A percentile compares a stretch with the other conserved stretches of the same genome.
These are phyloP conservation scores for Cladophialophora immunda DNA, from an alignment of 2,329 filamentous ascomycete species.

Conservation along the genomic window DNA sequence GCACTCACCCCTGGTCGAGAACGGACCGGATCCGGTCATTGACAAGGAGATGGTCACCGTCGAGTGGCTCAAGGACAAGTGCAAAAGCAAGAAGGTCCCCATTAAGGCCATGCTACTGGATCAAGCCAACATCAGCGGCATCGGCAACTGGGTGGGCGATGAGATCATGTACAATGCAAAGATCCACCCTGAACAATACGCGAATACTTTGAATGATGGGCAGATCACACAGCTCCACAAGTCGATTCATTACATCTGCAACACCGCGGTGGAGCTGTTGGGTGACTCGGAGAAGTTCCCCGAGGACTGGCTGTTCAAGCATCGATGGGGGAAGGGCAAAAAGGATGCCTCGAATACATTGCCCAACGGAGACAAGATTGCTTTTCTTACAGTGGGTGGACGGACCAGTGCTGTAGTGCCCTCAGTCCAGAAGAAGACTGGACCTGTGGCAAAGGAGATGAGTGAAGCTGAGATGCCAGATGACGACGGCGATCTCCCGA, in stretches of 20 bases:
- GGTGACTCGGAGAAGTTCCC: conserved; percentile 88
- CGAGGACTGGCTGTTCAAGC: conserved; percentile 84
- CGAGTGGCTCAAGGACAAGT: conserved; percentile 75
- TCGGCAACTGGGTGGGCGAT: conserved; percentile 97
- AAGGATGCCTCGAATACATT: conserved; percentile 72
- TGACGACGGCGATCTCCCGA: conserved; percentile 38
- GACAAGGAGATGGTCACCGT: conserved; percentile 81
- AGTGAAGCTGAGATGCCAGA: conserved; percentile 44
- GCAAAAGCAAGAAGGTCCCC: conserved; percentile 80
- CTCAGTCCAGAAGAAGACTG: conserved; percentile 83
- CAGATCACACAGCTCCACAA: conserved; percentile 77
- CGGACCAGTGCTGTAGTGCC: conserved; percentile 91
- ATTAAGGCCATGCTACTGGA: conserved; percentile 90
- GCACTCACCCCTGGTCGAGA: conserved; percentile 81
- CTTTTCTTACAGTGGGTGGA: conserved; percentile 87
- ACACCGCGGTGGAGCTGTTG: conserved; percentile 77
- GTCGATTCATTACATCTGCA: conserved; percentile 79
- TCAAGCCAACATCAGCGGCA: conserved; percentile 86
- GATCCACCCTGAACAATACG: conserved; percentile 92
- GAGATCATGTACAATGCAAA: conserved; percentile 90
- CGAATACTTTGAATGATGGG: conserved; percentile 76
- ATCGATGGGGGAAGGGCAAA: conserved; percentile 89
- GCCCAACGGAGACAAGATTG: conserved; percentile 84
- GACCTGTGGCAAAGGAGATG: conserved; percentile 64
- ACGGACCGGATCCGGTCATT: conserved; percentile 90